Percentiles rank a stretch among this genome's conserved stretches.
Conservation (phyloP, 768 basidiomycete genomes). For the Serendipita vermifera region DNA sequence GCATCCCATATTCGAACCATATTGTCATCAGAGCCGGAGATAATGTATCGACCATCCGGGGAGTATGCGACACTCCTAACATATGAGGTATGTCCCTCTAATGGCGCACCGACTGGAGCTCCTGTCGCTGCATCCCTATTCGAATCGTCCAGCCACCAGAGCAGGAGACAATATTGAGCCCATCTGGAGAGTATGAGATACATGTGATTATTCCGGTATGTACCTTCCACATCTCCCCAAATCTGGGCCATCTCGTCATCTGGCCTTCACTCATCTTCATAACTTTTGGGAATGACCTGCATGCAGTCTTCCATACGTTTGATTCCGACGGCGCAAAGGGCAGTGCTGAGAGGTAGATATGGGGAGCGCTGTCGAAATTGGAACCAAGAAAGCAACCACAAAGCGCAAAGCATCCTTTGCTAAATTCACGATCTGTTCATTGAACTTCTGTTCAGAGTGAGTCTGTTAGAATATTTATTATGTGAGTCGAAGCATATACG, state of each 20-base stretch:
- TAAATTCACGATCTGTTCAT: too few species aligned
- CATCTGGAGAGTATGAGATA: neutral
- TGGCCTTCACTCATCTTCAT: neutral
- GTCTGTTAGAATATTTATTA: neutral
- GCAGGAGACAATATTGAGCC: neutral
- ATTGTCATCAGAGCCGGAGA: neutral
- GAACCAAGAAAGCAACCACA: neutral
- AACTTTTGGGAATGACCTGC: neutral
- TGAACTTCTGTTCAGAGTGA: neutral
- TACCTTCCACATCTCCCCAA: neutral
- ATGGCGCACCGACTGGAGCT: neutral
- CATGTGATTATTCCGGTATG: neutral
- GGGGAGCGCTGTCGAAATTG: neutral
- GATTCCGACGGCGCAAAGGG: neutral
- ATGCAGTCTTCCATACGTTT: neutral
- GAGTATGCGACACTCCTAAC: neutral
- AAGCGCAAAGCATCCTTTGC: neutral
- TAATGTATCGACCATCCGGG: neutral
- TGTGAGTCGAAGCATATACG: neutral
- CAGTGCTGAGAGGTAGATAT: neutral
- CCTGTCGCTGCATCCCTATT: neutral
- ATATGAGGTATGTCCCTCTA: neutral
- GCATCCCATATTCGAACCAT: conserved; percentile 9
- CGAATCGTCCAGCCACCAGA: neutral
- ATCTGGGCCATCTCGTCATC: neutral